These are phyloP conservation scores for Sporothrix protearum DNA, from an alignment of 2,329 filamentous ascomycete genomes.

Conservation along the genomic window DNA sequence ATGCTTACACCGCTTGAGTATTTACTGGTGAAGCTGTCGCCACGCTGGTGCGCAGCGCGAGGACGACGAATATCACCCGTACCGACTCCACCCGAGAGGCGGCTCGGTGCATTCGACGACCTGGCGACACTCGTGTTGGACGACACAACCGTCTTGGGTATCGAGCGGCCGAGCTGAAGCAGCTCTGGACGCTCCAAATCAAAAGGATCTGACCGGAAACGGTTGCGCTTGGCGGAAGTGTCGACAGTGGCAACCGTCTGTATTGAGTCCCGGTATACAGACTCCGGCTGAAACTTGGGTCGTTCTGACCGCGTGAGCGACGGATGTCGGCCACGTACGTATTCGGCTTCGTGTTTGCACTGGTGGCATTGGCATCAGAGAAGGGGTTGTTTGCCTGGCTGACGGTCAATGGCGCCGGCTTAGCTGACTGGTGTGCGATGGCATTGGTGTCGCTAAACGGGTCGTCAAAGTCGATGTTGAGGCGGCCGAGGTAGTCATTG, in stretches of 20 bases:
- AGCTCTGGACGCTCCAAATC: constrained; percentile 57
- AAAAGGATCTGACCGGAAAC: constrained; percentile 62
- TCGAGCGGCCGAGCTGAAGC: constrained; percentile 34
- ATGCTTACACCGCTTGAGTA: constrained; percentile 52
- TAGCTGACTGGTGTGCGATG: constrained; percentile 39
- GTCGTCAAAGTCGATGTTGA: constrained; percentile 34
- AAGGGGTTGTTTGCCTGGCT: constrained; percentile 44
- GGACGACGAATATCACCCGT: constrained; percentile 32
- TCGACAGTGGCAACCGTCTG: constrained; percentile 41
- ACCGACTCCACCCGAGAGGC: constrained; percentile 28
- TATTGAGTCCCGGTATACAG: constrained; percentile 45
- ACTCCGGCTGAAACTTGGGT: constrained; percentile 34
- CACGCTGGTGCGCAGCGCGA: constrained; percentile 36
- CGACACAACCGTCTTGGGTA: constrained; percentile 29
- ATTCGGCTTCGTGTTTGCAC: constrained; percentile 30
- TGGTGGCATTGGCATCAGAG: constrained; percentile 47
- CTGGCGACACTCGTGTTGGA: constrained; percentile 33
- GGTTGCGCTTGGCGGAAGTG: constrained; percentile 41
- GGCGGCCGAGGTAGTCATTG: constrained; percentile 24
- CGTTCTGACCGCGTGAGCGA: constrained; percentile 48
- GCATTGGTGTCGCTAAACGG: constrained; percentile 51
- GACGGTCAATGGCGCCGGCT: constrained; percentile 39
- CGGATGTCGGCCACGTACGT: constrained; percentile 48
- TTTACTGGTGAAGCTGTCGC: constrained; percentile 42
- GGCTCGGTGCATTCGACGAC: constrained; percentile 26